Evolutionary conservation across 345 rosid genomes (phyloP).

Genomic region (Gossypium stocksii): DNA sequence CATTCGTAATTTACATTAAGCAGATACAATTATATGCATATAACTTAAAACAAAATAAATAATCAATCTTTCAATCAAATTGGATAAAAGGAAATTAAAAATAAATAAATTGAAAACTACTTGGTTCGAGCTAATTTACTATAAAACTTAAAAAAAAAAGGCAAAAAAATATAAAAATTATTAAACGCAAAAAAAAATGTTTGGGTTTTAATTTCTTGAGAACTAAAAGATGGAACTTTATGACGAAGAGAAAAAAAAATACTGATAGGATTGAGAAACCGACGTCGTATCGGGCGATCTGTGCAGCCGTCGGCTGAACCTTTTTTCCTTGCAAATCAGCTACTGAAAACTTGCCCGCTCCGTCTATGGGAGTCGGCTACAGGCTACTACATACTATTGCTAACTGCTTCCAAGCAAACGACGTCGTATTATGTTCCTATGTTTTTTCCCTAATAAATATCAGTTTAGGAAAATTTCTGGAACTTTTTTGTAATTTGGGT

Average conservation of each 20-base stretch:
- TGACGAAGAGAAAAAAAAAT: not conserved
- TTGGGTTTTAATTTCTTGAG: not conserved
- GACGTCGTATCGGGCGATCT: not conserved
- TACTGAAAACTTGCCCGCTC: not conserved
- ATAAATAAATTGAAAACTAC: not conserved
- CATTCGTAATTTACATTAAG: not conserved
- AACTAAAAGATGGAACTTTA: not conserved
- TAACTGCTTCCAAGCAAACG: not conserved
- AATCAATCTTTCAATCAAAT: constrained; percentile 1
- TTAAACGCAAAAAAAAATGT: not conserved
- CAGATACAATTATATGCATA: not conserved
- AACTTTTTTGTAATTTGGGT: too few relatives aligned
- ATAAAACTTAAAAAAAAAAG: not conserved
- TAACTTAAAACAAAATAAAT: not conserved
- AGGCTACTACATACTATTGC: not conserved
- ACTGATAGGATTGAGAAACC: not conserved
- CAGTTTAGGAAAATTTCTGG: too few relatives aligned
- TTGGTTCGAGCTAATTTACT: not conserved
- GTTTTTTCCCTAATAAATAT: not conserved
- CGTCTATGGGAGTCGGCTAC: not conserved
- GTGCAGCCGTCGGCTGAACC: not conserved
- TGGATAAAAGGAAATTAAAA: not conserved
- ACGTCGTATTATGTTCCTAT: not conserved
- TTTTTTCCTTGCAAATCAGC: not conserved
- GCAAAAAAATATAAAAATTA: not conserved